phyloP scores from a whole-genome alignment of 805 yeast species.

The Jamesozyma gamospora region DNA sequence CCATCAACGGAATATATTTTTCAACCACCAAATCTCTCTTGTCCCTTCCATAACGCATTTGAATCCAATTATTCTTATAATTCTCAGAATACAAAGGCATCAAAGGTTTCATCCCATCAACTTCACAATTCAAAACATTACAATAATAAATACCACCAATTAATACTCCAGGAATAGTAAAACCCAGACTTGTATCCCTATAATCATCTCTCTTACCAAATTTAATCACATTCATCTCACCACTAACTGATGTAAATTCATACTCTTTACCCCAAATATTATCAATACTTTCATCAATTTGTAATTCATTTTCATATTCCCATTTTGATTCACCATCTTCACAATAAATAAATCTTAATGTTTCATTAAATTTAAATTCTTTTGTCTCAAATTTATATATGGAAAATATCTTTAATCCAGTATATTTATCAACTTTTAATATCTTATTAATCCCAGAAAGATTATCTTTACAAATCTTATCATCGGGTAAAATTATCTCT shows the following conservation, averaged over 20 bases:
- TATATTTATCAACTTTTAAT: conserved; percentile 24
- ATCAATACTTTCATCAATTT: conserved; percentile 23
- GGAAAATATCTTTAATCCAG: conserved; percentile 49
- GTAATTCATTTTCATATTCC: conserved; percentile 30
- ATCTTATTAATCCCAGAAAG: not conserved
- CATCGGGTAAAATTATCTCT: not conserved
- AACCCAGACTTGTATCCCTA: conserved; percentile 34
- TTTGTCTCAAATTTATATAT: conserved; percentile 35
- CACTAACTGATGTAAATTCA: conserved; percentile 26
- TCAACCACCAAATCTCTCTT: conserved; percentile 22
- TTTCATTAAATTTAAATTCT: conserved; percentile 33
- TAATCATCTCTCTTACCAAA: conserved; percentile 50
- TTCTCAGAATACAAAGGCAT: conserved; percentile 53
- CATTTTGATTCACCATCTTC: conserved; percentile 38
- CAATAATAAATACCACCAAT: conserved; percentile 59
- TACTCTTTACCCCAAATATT: conserved; percentile 42
- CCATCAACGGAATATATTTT: conserved; percentile 48
- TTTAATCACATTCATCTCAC: conserved; percentile 38
- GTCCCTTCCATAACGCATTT: too few relatives aligned
- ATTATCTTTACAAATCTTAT: conserved; percentile 1
- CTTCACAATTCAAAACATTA: conserved; percentile 29
- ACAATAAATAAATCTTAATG: conserved; percentile 43
- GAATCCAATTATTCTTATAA: conserved; percentile 38
- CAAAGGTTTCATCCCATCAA: conserved; percentile 34
- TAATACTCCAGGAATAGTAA: conserved; percentile 47